Evolutionary conservation across 176 grass and related monocot genomes (phyloP).

Genomic region (Carex pumila): DNA sequence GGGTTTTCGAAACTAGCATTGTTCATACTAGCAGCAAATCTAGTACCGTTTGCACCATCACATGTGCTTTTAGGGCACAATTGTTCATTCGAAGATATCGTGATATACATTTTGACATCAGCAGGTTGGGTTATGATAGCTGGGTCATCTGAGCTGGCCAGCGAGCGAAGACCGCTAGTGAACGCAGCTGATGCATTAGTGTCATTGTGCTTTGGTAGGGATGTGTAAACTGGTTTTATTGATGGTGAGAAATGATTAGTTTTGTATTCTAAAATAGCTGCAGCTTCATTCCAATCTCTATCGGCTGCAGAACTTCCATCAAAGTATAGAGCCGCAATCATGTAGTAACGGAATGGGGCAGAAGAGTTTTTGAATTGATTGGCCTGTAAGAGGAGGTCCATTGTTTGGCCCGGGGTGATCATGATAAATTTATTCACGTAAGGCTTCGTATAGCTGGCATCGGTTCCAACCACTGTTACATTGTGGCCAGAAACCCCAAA

Average conservation of each 20-base stretch:
- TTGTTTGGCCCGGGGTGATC: slow-evolving; percentile 65
- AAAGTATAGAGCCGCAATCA: neutral
- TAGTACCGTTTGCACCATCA: neutral
- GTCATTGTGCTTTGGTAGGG: neutral
- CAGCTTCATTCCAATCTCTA: neutral
- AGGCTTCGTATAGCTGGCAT: slow-evolving; percentile 65
- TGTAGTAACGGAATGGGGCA: slow-evolving; percentile 21
- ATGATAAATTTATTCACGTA: slow-evolving; percentile 57
- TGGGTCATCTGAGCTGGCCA: neutral
- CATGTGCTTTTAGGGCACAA: neutral
- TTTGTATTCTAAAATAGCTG: slow-evolving; percentile 17
- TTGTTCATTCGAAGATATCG: neutral
- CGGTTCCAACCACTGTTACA: slow-evolving; percentile 69
- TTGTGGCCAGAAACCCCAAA: slow-evolving; percentile 55
- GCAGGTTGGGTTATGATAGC: neutral
- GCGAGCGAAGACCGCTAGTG: neutral
- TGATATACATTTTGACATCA: slow-evolving; percentile 27
- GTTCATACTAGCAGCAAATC: slow-evolving; percentile 42
- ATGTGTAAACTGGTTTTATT: neutral
- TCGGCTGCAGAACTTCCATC: no score
- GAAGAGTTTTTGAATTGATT: slow-evolving; percentile 10
- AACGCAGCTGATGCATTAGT: neutral
- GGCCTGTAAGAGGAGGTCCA: slow-evolving; percentile 61
- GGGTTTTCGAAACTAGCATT: slow-evolving; percentile 39
- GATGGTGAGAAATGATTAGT: neutral